Base-by-base conservation (phyloP, 805 yeast species). In the Wickerhamiella azymoides region DNA sequence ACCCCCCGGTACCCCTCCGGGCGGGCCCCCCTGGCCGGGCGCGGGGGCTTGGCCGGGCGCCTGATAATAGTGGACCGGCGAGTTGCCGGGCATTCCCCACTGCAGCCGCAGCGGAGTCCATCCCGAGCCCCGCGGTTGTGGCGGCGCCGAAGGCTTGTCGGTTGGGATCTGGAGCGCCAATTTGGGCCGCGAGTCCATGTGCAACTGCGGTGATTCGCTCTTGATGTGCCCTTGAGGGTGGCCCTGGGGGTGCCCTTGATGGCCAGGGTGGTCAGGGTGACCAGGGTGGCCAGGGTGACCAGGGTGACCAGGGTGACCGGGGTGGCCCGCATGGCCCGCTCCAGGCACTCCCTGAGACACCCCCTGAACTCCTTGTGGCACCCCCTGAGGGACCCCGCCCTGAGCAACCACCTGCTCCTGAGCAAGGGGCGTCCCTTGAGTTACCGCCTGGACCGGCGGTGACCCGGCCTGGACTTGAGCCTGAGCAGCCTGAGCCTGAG, bases 141-240 rank as follows among this genome's bases (percentile, higher is more conserved):
- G n/a, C 19, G 28, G 13, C 39, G 28, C 21, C 28, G 28, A 2
- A 16, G 28, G 26, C 28, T 17, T 21, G 8, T 19, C 24, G 37
- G 19, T 26, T 16, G 68, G 68, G 35, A 64, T 64, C 38, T 60
- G 62, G 10, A 64, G 65, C 49, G 61, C 65, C 10, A 64, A 56
- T 42, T 63, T 62, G 5, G 69, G 69, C 36, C 66, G 52, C 18
- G 45, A 19, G 25, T 14, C 33, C 39, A 16, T 35, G 18, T 28
- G 33, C 33, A 28, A n/a, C 33, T 11, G 14, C 8, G 24, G 14
- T 8, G 39, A 21, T 5, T n/a, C n/a, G 7, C 27, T n/a, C n/a
- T n/a, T 21, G 24, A 7, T 5, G 24, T 4, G 24, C 24, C 24
- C 24, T 5, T 7, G 6, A 7, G 24, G 24, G 24, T 21, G 24